Conservation (phyloP, 2,329 filamentous ascomycete genomes). For the Furcasterigmium sp. region DNA sequence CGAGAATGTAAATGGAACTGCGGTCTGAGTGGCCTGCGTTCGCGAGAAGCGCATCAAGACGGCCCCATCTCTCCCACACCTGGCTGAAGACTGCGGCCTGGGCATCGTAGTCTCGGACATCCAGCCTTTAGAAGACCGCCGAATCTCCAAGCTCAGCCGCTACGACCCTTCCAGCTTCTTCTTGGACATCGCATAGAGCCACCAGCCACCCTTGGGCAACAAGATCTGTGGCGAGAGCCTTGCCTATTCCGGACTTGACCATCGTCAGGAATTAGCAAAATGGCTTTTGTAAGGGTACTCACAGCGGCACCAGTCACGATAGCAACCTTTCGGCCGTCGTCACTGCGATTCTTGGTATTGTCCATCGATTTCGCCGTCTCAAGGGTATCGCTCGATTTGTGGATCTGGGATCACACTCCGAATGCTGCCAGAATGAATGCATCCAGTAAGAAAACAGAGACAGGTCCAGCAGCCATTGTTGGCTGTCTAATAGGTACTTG, state of each 20-base stretch:
- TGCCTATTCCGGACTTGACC: constrained; percentile 40
- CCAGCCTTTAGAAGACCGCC: constrained; percentile 35
- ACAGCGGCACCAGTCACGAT: constrained; percentile 35
- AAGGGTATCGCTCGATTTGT: too few species aligned
- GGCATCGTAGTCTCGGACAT: constrained; percentile 40
- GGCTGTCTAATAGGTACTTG: too few species aligned
- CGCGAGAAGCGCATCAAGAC: constrained; percentile 41
- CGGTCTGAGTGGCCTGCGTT: constrained; percentile 46
- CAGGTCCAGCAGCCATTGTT: too few species aligned
- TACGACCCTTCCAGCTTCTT: constrained; percentile 13
- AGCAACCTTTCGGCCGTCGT: constrained; percentile 25
- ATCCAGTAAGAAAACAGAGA: too few species aligned
- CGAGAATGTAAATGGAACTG: constrained; percentile 36
- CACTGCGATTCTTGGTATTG: too few species aligned
- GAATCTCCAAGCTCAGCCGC: constrained; percentile 27
- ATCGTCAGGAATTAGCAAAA: too few species aligned
- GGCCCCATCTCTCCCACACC: constrained; percentile 35
- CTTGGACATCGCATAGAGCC: constrained; percentile 31
- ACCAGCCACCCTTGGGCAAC: constrained; percentile 21
- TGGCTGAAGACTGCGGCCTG: constrained; percentile 35
- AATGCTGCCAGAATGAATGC: too few species aligned
- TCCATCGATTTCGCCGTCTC: too few species aligned
- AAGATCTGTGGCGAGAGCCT: constrained; percentile 28
- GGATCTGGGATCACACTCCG: too few species aligned
- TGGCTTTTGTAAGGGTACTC: constrained; percentile 12